Evolutionary conservation across 441 rosid species (phyloP).

Genomic region (Syzygium syzygioides): DNA sequence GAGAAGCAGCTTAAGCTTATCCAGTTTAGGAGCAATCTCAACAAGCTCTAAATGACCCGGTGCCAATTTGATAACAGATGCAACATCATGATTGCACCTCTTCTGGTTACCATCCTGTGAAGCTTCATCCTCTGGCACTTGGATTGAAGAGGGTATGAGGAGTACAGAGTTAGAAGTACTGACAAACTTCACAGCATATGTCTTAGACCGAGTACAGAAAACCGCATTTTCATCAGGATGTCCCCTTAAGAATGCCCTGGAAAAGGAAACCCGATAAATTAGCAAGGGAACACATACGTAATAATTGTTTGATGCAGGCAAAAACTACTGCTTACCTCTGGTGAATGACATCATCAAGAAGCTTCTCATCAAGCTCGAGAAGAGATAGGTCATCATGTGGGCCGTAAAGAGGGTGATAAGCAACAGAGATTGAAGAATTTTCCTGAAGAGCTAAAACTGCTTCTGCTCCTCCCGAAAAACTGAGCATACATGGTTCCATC

Average conservation of each 20-base stretch:
- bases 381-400: slow-evolving; percentile 61
- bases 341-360: slow-evolving; percentile 55
- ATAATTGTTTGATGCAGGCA: neutral
- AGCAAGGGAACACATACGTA: neutral
- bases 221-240: slow-evolving; percentile 84
- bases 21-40: slow-evolving; percentile 85
- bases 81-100: slow-evolving; percentile 14
- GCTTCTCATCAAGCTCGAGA: slow-evolving; percentile 66
- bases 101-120: slow-evolving; percentile 18
- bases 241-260: slow-evolving; percentile 73
- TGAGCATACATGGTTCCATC: slow-evolving; percentile 21
- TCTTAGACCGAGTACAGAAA: slow-evolving; percentile 77
- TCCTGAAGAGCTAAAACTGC: slow-evolving; percentile 49
- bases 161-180: slow-evolving; percentile 76
- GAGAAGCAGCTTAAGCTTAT: slow-evolving; percentile 64
- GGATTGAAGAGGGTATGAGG: slow-evolving; percentile 60
- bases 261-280: neutral
- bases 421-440: slow-evolving; percentile 42
- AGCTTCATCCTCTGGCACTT: slow-evolving; percentile 5
- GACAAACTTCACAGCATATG: slow-evolving; percentile 72
- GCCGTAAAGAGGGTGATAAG: slow-evolving; percentile 64
- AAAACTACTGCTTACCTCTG: slow-evolving; percentile 31
- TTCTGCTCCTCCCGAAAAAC: slow-evolving; percentile 36
- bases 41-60: slow-evolving; percentile 74
- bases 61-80: slow-evolving; percentile 52